A percentile compares a stretch with the other conserved stretches of the same genome.
Conservation (phyloP, 2,329 filamentous ascomycete species). For the Trichoderma sp. region DNA sequence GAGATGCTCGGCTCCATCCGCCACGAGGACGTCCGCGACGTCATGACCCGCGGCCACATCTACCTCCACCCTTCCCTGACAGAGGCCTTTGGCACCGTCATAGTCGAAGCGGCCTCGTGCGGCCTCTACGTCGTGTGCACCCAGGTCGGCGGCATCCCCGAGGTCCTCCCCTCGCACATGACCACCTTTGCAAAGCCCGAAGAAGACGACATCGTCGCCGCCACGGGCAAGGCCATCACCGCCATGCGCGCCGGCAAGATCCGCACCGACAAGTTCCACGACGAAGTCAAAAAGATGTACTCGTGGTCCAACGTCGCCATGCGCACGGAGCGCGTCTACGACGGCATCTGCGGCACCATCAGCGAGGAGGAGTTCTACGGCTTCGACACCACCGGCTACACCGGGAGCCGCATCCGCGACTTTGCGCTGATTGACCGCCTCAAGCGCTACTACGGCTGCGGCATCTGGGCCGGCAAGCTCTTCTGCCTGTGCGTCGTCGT, state of each 20-base stretch:
- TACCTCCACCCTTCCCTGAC: slow-evolving; percentile 94
- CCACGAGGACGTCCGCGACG: slow-evolving; percentile 94
- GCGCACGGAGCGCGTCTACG: slow-evolving; percentile 92
- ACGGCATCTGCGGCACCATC: slow-evolving; percentile 86
- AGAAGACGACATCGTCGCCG: slow-evolving; percentile 89
- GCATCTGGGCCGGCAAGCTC: slow-evolving; percentile 96
- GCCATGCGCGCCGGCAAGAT: slow-evolving; percentile 83
- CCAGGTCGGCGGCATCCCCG: slow-evolving; percentile 92
- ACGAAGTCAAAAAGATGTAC: slow-evolving; percentile 98
- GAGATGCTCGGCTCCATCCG: slow-evolving; percentile 89
- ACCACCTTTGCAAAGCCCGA: slow-evolving; percentile 96
- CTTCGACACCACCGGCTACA: slow-evolving; percentile 69
- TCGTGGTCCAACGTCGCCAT: slow-evolving; percentile 95
- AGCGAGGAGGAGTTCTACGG: slow-evolving; percentile 87
- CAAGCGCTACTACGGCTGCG: slow-evolving; percentile 96
- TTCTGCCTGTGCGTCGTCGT: slow-evolving; percentile 94
- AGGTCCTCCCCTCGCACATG: slow-evolving; percentile 95
- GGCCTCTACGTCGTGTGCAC: slow-evolving; percentile 97
- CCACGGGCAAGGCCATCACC: slow-evolving; percentile 85
- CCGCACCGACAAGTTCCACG: slow-evolving; percentile 90
- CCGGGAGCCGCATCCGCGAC: slow-evolving; percentile 73
- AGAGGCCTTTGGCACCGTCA: slow-evolving; percentile 95
- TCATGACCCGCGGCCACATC: slow-evolving; percentile 96
- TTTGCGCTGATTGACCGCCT: slow-evolving; percentile 92
- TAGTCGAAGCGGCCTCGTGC: slow-evolving; percentile 94